Evolutionary conservation across 129 eudicot species (phyloP).

Genomic region (Chrysanthemum seticuspe): DNA sequence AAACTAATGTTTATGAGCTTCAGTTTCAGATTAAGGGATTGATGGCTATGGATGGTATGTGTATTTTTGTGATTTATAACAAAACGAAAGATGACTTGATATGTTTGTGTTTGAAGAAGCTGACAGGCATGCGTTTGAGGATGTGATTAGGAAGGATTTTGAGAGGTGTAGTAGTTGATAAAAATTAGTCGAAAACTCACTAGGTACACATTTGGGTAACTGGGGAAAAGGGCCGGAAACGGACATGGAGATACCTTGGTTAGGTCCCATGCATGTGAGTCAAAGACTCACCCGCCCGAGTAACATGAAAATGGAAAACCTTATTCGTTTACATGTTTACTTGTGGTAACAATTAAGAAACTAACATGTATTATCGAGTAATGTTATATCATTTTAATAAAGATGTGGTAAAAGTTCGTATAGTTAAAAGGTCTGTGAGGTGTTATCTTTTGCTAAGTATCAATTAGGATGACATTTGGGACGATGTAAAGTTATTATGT

Average conservation of each 20-base stretch:
- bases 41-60: conserved; percentile 43
- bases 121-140: too few relatives aligned
- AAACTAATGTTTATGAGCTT: conserved; percentile 39
- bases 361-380: neutral
- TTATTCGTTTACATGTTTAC: neutral
- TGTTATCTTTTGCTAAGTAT: neutral
- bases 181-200: too few relatives aligned
- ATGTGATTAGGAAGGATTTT: too few relatives aligned
- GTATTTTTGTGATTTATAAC: neutral
- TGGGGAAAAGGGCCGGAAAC: too few relatives aligned
- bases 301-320: neutral
- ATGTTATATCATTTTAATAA: neutral
- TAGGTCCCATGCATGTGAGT: too few relatives aligned
- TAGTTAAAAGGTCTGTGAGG: neutral
- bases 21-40: conserved; percentile 56
- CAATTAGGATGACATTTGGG: neutral
- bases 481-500: too few relatives aligned
- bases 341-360: neutral
- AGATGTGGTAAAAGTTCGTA: neutral
- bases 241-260: too few relatives aligned
- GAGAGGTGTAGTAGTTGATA: too few relatives aligned
- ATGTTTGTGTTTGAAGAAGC: too few relatives aligned
- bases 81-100: too few relatives aligned
- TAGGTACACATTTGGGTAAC: too few relatives aligned
- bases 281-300: too few relatives aligned